A percentile compares a stretch with the other conserved stretches of the same genome.
Conservation (phyloP, 2,329 filamentous ascomycete genomes). For the Onygenales sp. region DNA sequence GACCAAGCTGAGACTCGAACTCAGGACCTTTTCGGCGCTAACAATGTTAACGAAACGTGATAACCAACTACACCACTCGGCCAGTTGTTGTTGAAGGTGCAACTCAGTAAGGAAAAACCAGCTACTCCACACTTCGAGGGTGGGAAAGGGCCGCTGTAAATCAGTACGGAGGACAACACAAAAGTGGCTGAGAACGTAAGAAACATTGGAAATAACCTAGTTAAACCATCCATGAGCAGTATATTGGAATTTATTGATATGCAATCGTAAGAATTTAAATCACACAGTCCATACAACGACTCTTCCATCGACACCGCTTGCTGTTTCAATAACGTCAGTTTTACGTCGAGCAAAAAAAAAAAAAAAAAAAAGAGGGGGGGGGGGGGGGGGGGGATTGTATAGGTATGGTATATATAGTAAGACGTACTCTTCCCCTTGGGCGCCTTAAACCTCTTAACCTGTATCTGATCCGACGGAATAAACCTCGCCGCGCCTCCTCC, state of each 20-base stretch:
- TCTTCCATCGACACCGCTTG: constrained; percentile 73
- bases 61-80: no score
- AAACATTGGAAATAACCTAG: not conserved
- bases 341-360: constrained; percentile 4
- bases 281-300: constrained; percentile 69
- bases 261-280: not conserved
- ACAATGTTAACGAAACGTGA: no score
- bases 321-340: constrained; percentile 33
- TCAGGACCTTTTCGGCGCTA: no score
- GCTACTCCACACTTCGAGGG: no score
- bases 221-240: no score
- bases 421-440: constrained; percentile 45
- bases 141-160: no score
- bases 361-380: not conserved
- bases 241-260: not conserved
- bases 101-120: no score
- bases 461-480: constrained; percentile 35
- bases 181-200: not conserved
- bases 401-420: not conserved
- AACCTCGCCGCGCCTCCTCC: constrained; percentile 26
- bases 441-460: constrained; percentile 47
- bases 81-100: no score
- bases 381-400: not conserved
- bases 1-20: no score
- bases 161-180: no score